Evolutionary conservation across 768 basidiomycete genomes (phyloP).

Genomic region (Cyathus striatus): DNA sequence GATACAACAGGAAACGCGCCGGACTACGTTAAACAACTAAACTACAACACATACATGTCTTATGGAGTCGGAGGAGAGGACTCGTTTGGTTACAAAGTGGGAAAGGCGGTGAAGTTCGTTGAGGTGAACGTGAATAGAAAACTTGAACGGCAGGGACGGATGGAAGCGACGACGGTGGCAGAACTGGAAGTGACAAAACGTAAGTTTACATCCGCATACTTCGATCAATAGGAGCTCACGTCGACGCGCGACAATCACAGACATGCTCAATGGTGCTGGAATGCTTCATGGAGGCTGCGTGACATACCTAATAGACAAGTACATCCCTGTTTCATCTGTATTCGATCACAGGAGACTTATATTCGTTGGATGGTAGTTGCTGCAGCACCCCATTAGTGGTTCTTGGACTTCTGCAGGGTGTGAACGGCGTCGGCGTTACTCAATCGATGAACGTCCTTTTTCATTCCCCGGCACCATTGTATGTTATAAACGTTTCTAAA

Average conservation of each 20-base stretch:
- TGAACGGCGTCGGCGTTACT: conserved; percentile 72
- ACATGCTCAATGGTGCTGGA: conserved; percentile 72
- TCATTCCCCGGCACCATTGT: conserved; percentile 64
- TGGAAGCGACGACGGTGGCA: conserved; percentile 58
- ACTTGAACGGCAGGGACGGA: conserved; percentile 40
- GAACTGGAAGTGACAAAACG: conserved; percentile 62
- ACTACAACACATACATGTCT: conserved; percentile 58
- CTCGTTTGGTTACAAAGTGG: conserved; percentile 58
- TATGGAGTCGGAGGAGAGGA: conserved; percentile 68
- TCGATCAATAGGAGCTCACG: no score
- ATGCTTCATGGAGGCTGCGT: conserved; percentile 76
- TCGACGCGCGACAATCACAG: no score
- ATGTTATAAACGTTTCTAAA: conserved; percentile 17
- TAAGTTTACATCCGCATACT: conserved; percentile 19
- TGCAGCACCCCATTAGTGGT: conserved; percentile 66
- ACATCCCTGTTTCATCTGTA: conserved; percentile 10
- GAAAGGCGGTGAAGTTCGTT: conserved; percentile 53
- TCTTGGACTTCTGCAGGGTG: conserved; percentile 51
- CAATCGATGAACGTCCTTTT: conserved; percentile 67
- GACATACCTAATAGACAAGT: conserved; percentile 74
- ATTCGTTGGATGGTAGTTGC: conserved; percentile 33
- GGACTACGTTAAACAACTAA: conserved; percentile 58
- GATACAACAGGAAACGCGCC: conserved; percentile 61
- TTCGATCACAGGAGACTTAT: background rate
- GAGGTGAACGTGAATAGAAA: conserved; percentile 49